These are phyloP conservation scores for Lippia alba DNA, from an alignment of 305 asterid species.

Conservation along the genomic window DNA sequence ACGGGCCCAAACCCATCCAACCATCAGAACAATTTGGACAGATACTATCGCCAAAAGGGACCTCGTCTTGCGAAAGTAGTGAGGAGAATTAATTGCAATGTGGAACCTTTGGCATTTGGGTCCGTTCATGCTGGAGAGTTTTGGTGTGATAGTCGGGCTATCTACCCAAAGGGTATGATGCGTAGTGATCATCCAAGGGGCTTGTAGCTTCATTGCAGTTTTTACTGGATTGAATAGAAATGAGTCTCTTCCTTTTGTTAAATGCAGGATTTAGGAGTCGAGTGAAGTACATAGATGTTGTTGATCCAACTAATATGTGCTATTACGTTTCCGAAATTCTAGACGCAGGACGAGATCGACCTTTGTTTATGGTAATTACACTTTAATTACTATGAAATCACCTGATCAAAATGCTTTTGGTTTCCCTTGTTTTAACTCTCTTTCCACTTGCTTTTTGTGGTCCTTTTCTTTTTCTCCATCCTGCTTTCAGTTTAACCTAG, in stretches of 20 bases:
- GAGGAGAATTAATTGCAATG: slow-evolving; percentile 86
- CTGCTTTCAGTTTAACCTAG: neutral
- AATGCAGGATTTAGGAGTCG: slow-evolving; percentile 95
- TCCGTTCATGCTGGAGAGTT: slow-evolving; percentile 62
- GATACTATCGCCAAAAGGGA: slow-evolving; percentile 83
- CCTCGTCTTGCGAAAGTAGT: slow-evolving; percentile 98
- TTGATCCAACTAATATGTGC: slow-evolving; percentile 81
- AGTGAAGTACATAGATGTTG: slow-evolving; percentile 73
- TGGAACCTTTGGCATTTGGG: slow-evolving; percentile 79
- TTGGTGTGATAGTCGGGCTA: slow-evolving; percentile 93
- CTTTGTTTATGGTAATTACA: slow-evolving; percentile 80
- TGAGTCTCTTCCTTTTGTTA: slow-evolving; percentile 35
- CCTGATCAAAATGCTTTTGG: neutral
- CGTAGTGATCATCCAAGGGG: slow-evolving; percentile 26
- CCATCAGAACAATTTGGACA: slow-evolving; percentile 64
- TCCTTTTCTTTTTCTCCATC: too few relatives aligned
- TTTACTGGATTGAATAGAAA: slow-evolving; percentile 20
- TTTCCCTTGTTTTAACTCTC: neutral
- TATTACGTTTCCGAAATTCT: slow-evolving; percentile 82
- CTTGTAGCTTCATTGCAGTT: slow-evolving; percentile 23
- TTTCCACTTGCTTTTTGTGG: neutral
- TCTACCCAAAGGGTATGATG: slow-evolving; percentile 81
- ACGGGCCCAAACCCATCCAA: slow-evolving; percentile 53
- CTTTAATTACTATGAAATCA: neutral
- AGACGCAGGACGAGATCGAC: slow-evolving; percentile 81